A percentile compares a stretch with the other conserved stretches of the same genome.
Conservation (phyloP, 257 asterid genomes). For the Voacanga thouarsii region DNA sequence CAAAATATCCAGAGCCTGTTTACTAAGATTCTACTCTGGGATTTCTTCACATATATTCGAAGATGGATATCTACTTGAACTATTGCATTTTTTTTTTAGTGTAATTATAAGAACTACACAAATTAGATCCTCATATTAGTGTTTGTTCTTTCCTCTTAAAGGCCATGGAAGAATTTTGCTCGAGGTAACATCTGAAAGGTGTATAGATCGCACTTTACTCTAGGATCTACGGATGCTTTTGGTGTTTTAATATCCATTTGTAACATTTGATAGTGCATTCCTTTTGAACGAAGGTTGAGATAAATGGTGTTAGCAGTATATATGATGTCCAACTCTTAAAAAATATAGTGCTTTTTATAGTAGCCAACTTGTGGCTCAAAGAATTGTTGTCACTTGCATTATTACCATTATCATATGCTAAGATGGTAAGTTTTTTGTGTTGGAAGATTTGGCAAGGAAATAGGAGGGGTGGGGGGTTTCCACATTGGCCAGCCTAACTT, state of each 20-base stretch:
- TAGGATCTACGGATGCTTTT: neutral
- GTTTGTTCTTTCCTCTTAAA: neutral
- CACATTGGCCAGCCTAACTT: too few species aligned
- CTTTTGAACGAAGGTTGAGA: neutral
- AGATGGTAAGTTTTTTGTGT: too few species aligned
- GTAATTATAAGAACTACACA: constrained; percentile 6
- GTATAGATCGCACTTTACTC: neutral
- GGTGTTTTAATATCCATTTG: neutral
- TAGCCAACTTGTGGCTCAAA: too few species aligned
- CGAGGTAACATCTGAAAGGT: neutral
- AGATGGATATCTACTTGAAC: neutral
- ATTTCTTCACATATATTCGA: neutral
- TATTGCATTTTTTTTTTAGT: neutral
- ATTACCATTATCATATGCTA: too few species aligned
- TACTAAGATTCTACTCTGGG: neutral
- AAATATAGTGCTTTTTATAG: too few species aligned
- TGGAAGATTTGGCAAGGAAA: too few species aligned
- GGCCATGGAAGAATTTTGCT: neutral
- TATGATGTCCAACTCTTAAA: too few species aligned
- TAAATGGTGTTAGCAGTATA: neutral
- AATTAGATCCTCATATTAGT: neutral
- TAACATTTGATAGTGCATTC: neutral
- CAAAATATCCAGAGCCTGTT: constrained; percentile 24
- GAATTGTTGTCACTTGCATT: too few species aligned
- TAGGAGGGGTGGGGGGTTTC: too few species aligned